Evolutionary conservation across 257 asterid genomes (phyloP).

Genomic region (Parsonsia alboflavescens): DNA sequence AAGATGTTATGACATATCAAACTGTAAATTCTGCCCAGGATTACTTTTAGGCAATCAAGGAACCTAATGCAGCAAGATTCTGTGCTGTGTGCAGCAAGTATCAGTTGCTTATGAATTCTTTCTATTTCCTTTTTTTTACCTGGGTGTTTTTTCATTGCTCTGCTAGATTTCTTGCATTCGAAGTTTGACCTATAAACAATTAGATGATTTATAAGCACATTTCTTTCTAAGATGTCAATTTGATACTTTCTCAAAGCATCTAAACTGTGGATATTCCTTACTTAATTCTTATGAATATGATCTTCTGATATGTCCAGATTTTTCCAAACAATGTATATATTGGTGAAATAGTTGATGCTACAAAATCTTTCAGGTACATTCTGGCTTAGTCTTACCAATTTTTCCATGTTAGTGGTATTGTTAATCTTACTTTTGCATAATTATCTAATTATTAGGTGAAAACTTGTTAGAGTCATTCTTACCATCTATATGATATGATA

Average conservation of each 20-base stretch:
- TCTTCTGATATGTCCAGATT: constrained; percentile 43
- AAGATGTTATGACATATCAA: not conserved
- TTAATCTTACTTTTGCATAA: not conserved
- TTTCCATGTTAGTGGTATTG: not conserved
- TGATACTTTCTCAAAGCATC: not conserved
- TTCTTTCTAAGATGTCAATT: not conserved
- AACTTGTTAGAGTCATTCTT: not conserved
- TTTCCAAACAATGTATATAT: constrained; percentile 77
- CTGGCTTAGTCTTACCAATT: constrained; percentile 8
- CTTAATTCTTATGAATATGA: not conserved
- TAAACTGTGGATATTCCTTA: not conserved
- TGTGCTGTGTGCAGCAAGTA: not conserved
- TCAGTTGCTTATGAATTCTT: not conserved
- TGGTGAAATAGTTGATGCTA: constrained; percentile 56
- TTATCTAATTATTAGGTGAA: not conserved
- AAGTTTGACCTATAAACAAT: not conserved
- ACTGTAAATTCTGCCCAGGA: not conserved
- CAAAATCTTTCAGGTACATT: constrained; percentile 62
- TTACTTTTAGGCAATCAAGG: not conserved
- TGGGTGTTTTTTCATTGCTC: not conserved
- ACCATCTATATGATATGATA: not conserved
- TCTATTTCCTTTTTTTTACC: not conserved
- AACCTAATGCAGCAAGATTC: not conserved
- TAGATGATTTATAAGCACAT: not conserved
- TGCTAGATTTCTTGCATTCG: not conserved